phyloP scores from a whole-genome alignment of 2,329 filamentous ascomycete species.

The Trichoderma endophyticum region DNA sequence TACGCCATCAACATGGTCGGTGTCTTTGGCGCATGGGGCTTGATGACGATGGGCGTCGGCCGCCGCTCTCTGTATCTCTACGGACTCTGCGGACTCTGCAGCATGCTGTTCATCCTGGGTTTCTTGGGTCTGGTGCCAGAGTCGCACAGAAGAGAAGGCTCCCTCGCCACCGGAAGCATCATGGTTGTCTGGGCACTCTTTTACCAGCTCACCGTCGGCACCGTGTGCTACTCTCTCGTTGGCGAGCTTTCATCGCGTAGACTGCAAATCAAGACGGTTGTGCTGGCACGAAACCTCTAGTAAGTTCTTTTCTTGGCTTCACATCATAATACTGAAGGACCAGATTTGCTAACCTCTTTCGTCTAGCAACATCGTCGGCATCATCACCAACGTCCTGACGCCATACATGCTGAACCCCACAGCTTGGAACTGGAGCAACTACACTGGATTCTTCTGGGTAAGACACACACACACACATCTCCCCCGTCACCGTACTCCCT shows the following conservation, averaged over 20 bases:
- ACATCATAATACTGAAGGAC: background rate
- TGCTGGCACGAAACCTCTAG: slow-evolving; percentile 76
- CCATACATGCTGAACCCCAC: slow-evolving; percentile 90
- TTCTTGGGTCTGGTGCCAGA: slow-evolving; percentile 74
- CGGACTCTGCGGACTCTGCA: slow-evolving; percentile 68
- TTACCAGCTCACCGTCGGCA: slow-evolving; percentile 85
- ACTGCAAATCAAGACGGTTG: slow-evolving; percentile 87
- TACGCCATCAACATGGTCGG: slow-evolving; percentile 74
- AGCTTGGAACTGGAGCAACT: slow-evolving; percentile 86
- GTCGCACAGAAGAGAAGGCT: slow-evolving; percentile 55
- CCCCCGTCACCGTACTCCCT: background rate
- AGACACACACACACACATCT: background rate
- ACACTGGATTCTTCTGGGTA: slow-evolving; percentile 81
- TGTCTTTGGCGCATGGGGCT: slow-evolving; percentile 75
- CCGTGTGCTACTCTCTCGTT: slow-evolving; percentile 85
- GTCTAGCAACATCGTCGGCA: slow-evolving; percentile 70
- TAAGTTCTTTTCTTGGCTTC: slow-evolving; percentile 34
- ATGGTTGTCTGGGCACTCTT: slow-evolving; percentile 80
- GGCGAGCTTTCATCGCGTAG: slow-evolving; percentile 78
- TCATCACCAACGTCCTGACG: slow-evolving; percentile 76
- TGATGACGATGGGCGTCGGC: slow-evolving; percentile 73
- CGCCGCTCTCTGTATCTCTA: slow-evolving; percentile 73
- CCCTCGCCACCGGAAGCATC: slow-evolving; percentile 77
- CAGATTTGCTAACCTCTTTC: background rate
- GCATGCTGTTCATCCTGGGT: slow-evolving; percentile 78